These are phyloP conservation scores for Hanseniaspora pseudoguilliermondii DNA, from an alignment of 805 yeast genomes.

Conservation along the genomic window DNA sequence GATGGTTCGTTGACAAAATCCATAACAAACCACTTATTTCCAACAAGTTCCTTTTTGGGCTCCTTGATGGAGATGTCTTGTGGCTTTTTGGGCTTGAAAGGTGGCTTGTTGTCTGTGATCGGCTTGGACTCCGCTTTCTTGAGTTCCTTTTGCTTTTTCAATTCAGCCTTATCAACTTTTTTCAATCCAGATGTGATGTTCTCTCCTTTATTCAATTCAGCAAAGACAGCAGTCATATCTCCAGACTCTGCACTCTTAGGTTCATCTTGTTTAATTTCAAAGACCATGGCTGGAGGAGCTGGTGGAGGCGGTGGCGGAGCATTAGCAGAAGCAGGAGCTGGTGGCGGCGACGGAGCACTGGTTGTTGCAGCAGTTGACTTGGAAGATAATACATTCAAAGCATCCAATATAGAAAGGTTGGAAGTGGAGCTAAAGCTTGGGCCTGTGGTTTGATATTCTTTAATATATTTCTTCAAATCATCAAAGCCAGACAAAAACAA, in stretches of 20 bases:
- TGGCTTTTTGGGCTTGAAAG: constrained; percentile 79
- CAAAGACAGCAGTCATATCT: constrained; percentile 81
- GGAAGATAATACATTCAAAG: constrained; percentile 26
- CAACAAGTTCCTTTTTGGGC: constrained; percentile 62
- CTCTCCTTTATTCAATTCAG: constrained; percentile 80
- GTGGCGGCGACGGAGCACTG: constrained; percentile 22
- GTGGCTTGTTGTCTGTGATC: constrained; percentile 24
- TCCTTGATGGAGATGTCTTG: constrained; percentile 40
- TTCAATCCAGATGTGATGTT: constrained; percentile 71
- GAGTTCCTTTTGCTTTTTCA: constrained; percentile 39
- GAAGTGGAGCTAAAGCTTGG: constrained; percentile 54
- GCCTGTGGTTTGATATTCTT: constrained; percentile 74
- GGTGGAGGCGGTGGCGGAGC: constrained; percentile 87
- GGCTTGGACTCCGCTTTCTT: constrained; percentile 28
- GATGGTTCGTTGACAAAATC: constrained; percentile 52
- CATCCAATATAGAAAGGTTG: constrained; percentile 47
- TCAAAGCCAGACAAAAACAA: constrained; percentile 50
- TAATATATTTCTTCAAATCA: constrained; percentile 57
- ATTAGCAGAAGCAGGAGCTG: constrained; percentile 26
- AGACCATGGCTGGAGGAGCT: constrained; percentile 71
- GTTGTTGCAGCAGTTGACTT: constrained; percentile 19
- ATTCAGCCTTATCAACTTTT: constrained; percentile 83
- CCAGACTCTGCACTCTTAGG: constrained; percentile 22
- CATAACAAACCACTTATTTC: constrained; percentile 81
- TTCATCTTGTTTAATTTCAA: constrained; percentile 30